Percentiles rank a stretch among this genome's conserved stretches.
These are phyloP conservation scores for Hanseniaspora occidentalis DNA, from an alignment of 805 yeast species.

Conservation along the genomic window DNA sequence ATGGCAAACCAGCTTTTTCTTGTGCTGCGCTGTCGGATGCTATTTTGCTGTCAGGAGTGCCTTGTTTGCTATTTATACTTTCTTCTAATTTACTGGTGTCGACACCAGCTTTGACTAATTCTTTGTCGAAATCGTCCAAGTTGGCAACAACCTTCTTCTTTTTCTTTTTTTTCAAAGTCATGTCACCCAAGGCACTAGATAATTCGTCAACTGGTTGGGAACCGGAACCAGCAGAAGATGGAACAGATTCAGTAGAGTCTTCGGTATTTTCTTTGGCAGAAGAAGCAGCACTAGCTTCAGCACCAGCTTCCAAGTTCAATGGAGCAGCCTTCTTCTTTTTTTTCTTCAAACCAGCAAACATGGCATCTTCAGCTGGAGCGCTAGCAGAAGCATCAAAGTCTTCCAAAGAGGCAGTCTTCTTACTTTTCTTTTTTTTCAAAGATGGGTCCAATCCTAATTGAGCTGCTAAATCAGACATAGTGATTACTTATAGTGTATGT, in stretches of 20 bases:
- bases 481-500: too few species aligned
- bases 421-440: slow-evolving; percentile 62
- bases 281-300: slow-evolving; percentile 13
- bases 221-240: slow-evolving; percentile 13
- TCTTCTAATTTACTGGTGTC: slow-evolving; percentile 33
- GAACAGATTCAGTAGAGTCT: slow-evolving; percentile 7
- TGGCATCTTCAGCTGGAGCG: slow-evolving; percentile 43
- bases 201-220: slow-evolving; percentile 33
- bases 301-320: slow-evolving; percentile 1
- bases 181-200: slow-evolving; percentile 54
- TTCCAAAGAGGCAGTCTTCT: slow-evolving; percentile 30
- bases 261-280: too few species aligned
- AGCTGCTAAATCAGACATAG: slow-evolving; percentile 23
- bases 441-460: slow-evolving; percentile 60
- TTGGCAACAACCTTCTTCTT: slow-evolving; percentile 56
- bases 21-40: slow-evolving; percentile 19
- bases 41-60: slow-evolving; percentile 16
- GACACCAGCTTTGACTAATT: slow-evolving; percentile 82
- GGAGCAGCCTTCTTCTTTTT: slow-evolving; percentile 61
- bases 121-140: slow-evolving; percentile 75
- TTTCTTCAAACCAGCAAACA: slow-evolving; percentile 72
- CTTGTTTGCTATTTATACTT: slow-evolving; percentile 18
- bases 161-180: slow-evolving; percentile 72
- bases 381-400: slow-evolving; percentile 20
- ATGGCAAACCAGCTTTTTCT: slow-evolving; percentile 50